Conservation (phyloP, 208 protist genomes). For the Entamoeba moshkovskii region DNA sequence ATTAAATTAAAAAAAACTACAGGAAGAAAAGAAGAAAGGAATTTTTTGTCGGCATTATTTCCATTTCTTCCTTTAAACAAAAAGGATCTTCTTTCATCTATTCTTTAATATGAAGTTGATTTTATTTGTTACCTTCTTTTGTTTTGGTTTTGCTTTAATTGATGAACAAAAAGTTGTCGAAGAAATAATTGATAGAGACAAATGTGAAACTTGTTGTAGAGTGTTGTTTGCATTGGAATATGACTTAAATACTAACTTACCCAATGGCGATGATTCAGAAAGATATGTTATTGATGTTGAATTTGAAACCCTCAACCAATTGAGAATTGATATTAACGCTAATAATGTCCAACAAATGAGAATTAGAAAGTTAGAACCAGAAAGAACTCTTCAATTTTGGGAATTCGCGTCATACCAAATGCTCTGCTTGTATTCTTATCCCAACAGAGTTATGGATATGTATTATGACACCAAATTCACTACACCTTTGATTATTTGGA, state of each 20-base stretch:
- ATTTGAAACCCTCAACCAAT: not conserved
- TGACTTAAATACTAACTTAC: not conserved
- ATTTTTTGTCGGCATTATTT: too few species aligned
- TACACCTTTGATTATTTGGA: not conserved
- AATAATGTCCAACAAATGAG: not conserved
- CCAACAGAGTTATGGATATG: not conserved
- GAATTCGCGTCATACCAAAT: not conserved
- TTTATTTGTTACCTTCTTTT: not conserved
- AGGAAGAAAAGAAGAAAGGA: too few species aligned
- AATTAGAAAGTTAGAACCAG: not conserved
- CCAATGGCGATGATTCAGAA: not conserved
- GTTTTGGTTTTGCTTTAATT: not conserved
- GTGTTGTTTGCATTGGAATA: not conserved
- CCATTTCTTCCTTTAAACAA: too few species aligned
- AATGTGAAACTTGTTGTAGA: not conserved
- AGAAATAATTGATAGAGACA: not conserved
- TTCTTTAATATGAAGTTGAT: too few species aligned
- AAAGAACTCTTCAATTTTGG: not conserved
- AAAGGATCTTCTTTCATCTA: too few species aligned
- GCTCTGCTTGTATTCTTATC: not conserved
- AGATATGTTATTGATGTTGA: not conserved
- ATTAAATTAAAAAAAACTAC: too few species aligned
- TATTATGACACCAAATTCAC: not conserved
- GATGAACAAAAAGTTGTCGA: not conserved
- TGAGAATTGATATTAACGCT: not conserved